A percentile compares a stretch with the other conserved stretches of the same genome.
Evolutionary conservation across 2,329 filamentous ascomycete species (phyloP).

Genomic region (Beauveria caledonica): DNA sequence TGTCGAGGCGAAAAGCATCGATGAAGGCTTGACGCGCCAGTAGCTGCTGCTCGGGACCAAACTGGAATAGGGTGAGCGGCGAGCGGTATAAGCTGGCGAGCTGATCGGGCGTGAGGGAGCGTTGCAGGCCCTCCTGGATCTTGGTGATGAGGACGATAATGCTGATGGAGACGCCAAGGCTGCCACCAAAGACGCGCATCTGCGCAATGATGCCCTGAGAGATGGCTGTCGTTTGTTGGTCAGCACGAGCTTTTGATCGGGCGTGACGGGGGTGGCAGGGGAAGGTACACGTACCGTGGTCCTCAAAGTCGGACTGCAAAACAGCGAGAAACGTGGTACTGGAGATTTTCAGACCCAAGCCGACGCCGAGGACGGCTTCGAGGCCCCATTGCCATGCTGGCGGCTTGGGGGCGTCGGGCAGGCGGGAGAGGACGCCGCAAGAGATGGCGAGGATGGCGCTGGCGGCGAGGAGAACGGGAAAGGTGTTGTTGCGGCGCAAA

Average conservation of each 20-base stretch:
- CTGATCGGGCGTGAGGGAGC: slow-evolving; percentile 13
- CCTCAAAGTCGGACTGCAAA: slow-evolving; percentile 15
- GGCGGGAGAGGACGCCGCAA: slow-evolving; percentile 14
- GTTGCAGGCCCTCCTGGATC: slow-evolving; percentile 14
- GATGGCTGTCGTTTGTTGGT: slow-evolving; percentile 11
- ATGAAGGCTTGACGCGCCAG: slow-evolving; percentile 14
- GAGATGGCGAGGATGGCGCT: slow-evolving; percentile 14
- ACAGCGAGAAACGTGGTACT: slow-evolving; percentile 17
- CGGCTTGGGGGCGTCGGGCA: slow-evolving; percentile 10
- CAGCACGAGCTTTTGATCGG: background rate
- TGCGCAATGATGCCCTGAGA: slow-evolving; percentile 17
- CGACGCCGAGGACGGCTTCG: slow-evolving; percentile 16
- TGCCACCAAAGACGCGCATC: slow-evolving; percentile 20
- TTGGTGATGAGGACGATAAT: slow-evolving; percentile 17
- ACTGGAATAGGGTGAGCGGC: slow-evolving; percentile 13
- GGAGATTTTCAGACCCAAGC: slow-evolving; percentile 15
- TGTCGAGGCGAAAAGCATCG: slow-evolving; percentile 15
- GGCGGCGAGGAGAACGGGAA: slow-evolving; percentile 14
- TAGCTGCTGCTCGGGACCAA: slow-evolving; percentile 12
- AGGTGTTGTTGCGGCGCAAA: slow-evolving; percentile 14
- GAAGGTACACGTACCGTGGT: slow-evolving; percentile 14
- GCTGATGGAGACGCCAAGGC: slow-evolving; percentile 19
- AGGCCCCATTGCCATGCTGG: slow-evolving; percentile 14
- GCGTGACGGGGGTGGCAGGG: background rate
- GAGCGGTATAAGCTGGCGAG: slow-evolving; percentile 15